A percentile compares a stretch with the other conserved stretches of the same genome.
These are phyloP conservation scores for Pythium rishiriense DNA, from an alignment of 352 stramenopile species.

Conservation along the genomic window DNA sequence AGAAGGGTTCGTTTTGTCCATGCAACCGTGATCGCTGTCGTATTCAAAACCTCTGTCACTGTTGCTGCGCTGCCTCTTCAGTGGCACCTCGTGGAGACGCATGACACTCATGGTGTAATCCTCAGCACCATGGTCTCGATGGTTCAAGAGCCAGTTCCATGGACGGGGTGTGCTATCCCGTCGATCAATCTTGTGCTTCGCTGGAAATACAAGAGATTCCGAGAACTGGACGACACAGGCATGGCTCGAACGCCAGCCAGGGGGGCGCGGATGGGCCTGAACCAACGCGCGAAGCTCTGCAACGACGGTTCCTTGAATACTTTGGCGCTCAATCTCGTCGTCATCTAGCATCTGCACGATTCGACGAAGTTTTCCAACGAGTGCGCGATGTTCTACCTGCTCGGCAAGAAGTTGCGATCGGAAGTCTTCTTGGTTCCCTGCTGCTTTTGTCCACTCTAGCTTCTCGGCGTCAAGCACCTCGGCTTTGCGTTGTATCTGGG, in stretches of 20 bases:
- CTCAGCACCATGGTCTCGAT: background rate
- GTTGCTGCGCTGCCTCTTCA: slow-evolving; percentile 8
- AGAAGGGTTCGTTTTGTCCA: background rate
- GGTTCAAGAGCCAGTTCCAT: slow-evolving; percentile 1
- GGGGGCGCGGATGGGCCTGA: background rate
- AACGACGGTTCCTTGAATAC: background rate
- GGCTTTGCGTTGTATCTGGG: background rate
- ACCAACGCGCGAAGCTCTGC: background rate
- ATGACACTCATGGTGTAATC: slow-evolving; percentile 15
- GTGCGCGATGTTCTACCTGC: background rate
- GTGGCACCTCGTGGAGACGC: slow-evolving; percentile 1
- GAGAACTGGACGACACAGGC: background rate
- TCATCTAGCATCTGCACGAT: background rate
- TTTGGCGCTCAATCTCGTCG: background rate
- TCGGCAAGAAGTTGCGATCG: slow-evolving; percentile 4
- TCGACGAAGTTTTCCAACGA: slow-evolving; percentile 10
- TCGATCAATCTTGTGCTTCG: background rate
- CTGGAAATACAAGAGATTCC: background rate
- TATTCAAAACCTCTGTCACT: too few species aligned
- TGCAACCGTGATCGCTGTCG: background rate
- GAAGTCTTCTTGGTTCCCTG: slow-evolving; percentile 9
- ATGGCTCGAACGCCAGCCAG: background rate
- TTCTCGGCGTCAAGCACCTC: slow-evolving; percentile 15
- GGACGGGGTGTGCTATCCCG: background rate
- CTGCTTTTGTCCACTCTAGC: slow-evolving; percentile 7